A percentile compares a stretch with the other conserved stretches of the same genome.
These are phyloP conservation scores for Durotheca rogersii DNA, from an alignment of 495 filamentous ascomycete species.

Conservation along the genomic window DNA sequence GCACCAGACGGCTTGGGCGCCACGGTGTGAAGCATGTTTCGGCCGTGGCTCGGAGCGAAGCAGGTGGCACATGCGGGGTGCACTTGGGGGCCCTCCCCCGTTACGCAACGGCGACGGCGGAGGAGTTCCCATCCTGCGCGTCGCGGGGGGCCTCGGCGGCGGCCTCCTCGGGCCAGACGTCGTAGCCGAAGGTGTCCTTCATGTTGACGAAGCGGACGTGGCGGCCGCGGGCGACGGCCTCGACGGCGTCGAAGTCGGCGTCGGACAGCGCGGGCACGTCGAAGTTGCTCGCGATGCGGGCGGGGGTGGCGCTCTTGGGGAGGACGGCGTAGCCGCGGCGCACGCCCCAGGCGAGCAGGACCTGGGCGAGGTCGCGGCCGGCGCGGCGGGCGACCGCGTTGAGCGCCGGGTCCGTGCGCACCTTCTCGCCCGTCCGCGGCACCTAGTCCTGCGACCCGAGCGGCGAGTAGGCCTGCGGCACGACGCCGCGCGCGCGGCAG, in stretches of 20 bases:
- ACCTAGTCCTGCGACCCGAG: slow-evolving; percentile 61
- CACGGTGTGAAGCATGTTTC: too few relatives aligned
- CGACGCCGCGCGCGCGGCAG: slow-evolving; percentile 59
- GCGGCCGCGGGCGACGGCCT: slow-evolving; percentile 47
- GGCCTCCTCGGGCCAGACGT: slow-evolving; percentile 52
- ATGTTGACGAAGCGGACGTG: slow-evolving; percentile 76
- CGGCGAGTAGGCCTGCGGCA: slow-evolving; percentile 69
- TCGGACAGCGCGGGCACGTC: slow-evolving; percentile 45
- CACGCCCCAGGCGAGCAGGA: slow-evolving; percentile 51
- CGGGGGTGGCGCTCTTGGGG: slow-evolving; percentile 64
- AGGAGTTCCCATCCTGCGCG: too few relatives aligned
- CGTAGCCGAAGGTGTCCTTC: slow-evolving; percentile 64
- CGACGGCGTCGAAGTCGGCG: slow-evolving; percentile 44
- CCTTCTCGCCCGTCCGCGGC: slow-evolving; percentile 47
- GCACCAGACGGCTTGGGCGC: too few relatives aligned
- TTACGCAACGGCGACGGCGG: too few relatives aligned
- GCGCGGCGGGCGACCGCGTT: slow-evolving; percentile 44
- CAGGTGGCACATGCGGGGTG: too few relatives aligned
- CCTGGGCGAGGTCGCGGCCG: slow-evolving; percentile 46
- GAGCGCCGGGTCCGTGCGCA: slow-evolving; percentile 41
- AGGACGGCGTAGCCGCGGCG: slow-evolving; percentile 46
- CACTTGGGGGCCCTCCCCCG: too few relatives aligned
- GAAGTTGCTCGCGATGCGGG: slow-evolving; percentile 59
- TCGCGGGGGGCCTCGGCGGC: too few relatives aligned
- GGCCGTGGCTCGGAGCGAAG: too few relatives aligned